Conservation (phyloP, 2,329 filamentous ascomycete species). For the Penicillium polonicum region DNA sequence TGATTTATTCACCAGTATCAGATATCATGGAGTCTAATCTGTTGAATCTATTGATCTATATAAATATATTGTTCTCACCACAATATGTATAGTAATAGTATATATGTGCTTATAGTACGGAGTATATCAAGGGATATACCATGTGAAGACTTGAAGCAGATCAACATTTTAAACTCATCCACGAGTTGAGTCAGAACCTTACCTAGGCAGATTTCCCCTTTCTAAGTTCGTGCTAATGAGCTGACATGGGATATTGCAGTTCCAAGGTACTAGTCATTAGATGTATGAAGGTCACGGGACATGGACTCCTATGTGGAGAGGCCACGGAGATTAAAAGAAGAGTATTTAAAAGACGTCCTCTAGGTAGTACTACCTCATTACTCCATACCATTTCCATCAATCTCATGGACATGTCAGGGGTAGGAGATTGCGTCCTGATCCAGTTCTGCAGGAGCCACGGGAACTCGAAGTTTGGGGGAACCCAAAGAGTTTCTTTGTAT, state of each 20-base stretch:
- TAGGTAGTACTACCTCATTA: neutral
- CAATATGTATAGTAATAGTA: neutral
- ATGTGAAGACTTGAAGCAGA: neutral
- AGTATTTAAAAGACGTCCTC: neutral
- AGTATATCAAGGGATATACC: neutral
- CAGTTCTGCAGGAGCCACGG: constrained; percentile 27
- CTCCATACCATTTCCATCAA: neutral
- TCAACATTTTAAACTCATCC: neutral
- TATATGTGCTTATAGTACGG: neutral
- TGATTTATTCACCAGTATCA: too few species aligned
- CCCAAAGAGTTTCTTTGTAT: neutral
- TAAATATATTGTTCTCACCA: neutral
- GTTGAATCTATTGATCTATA: neutral
- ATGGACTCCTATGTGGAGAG: too few species aligned
- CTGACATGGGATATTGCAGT: neutral
- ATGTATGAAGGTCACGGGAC: neutral
- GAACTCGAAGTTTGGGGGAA: constrained; percentile 10
- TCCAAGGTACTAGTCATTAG: neutral
- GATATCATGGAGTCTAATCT: neutral
- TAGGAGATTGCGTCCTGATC: constrained; percentile 13
- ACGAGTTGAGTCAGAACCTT: neutral
- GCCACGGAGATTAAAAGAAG: neutral
- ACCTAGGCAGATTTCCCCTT: neutral
- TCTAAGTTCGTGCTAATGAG: neutral
- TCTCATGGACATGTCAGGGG: constrained; percentile 11